phyloP scores from a whole-genome alignment of 2,329 filamentous ascomycete species.

The Paracoccidioides lutzii region DNA sequence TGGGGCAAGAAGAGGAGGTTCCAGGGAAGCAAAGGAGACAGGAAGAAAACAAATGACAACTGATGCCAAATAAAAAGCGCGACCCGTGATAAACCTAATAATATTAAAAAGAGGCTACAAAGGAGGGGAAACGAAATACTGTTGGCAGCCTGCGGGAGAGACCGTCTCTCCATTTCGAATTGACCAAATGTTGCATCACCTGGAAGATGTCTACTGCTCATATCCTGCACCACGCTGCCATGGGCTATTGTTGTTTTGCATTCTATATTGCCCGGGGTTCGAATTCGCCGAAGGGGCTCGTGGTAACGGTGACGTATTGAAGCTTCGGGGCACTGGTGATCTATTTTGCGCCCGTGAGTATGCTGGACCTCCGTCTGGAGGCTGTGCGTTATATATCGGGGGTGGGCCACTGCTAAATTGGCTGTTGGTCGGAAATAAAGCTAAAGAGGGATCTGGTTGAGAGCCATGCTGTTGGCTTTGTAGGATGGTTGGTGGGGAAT shows the following conservation, averaged over 20 bases:
- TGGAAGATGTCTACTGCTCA: conserved; percentile 36
- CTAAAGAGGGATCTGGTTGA: conserved; percentile 35
- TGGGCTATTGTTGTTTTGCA: conserved; percentile 45
- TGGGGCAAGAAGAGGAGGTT: too few species aligned
- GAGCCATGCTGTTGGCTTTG: conserved; percentile 33
- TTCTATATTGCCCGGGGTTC: conserved; percentile 25
- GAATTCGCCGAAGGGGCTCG: conserved; percentile 20
- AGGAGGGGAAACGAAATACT: conserved; percentile 10
- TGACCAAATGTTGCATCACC: neutral
- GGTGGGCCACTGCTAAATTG: conserved; percentile 28
- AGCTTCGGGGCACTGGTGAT: conserved; percentile 23
- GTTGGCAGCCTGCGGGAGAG: conserved; percentile 12
- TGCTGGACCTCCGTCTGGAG: conserved; percentile 10
- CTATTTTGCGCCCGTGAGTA: conserved; percentile 14
- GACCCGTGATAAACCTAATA: neutral
- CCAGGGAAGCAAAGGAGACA: neutral
- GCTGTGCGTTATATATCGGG: conserved; percentile 23
- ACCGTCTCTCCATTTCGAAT: conserved; percentile 28
- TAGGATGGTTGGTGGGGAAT: conserved; percentile 13
- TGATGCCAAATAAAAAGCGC: neutral
- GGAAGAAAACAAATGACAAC: neutral
- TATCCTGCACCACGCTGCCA: conserved; percentile 56
- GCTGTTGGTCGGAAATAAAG: conserved; percentile 33
- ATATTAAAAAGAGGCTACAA: conserved; percentile 1
- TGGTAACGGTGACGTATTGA: conserved; percentile 20